Evolutionary conservation across 371 early-diverging fungal genomes (phyloP), one percentile per base, ranked within the genome.

Genomic region (Chytridiales sp.): DNA sequence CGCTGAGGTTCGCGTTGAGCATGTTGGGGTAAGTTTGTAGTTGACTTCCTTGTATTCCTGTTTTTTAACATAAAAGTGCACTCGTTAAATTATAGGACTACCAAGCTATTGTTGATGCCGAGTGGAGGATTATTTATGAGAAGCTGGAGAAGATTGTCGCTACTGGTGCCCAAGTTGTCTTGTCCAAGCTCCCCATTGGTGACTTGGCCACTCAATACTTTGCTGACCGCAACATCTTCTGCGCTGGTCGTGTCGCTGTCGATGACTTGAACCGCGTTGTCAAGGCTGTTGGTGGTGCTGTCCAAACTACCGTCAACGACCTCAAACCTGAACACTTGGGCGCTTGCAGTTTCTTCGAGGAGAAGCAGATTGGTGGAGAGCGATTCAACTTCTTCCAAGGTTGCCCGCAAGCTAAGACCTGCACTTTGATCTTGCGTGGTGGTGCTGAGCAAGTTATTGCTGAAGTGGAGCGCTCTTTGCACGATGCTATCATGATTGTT

Each of bases 171-270:
- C 95, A 97, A 79, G 98, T 99, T 36, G 99, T 99, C n/a, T 80
- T 99, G 24, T 97, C 98, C 66, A 92, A 91, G 61, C 80, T 98
- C 54, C 97, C 99, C 17, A 99, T 99, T 69, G 99, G 99, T 68
- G 99, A 99, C 76, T 84, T 99, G 67, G 99, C 99, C 35, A 99
- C 99, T 21, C 99, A 99, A 77, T 99, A 98, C 85, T 99, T 99
- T 86, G 99, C 99, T 59, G 99, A 96, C 73, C 89, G 98, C 51
- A 91, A 93, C 70, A 94, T 99, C 67, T 99, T 99, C 83, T 99
- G 98, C 75, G 99, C 99, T 46, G 99, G 99, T 39, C 91, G 99
- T 69, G 99, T 99, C 31, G 75, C 95, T 31, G 85, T 85, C 67
- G 93, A 91, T 54, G 99, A 99, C 71, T 78, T 99, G 67, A 81